Percentiles rank a stretch among this genome's conserved stretches.
Evolutionary conservation across 371 early-diverging fungal genomes (phyloP).

Genomic region (Rhizopus stolonifer): DNA sequence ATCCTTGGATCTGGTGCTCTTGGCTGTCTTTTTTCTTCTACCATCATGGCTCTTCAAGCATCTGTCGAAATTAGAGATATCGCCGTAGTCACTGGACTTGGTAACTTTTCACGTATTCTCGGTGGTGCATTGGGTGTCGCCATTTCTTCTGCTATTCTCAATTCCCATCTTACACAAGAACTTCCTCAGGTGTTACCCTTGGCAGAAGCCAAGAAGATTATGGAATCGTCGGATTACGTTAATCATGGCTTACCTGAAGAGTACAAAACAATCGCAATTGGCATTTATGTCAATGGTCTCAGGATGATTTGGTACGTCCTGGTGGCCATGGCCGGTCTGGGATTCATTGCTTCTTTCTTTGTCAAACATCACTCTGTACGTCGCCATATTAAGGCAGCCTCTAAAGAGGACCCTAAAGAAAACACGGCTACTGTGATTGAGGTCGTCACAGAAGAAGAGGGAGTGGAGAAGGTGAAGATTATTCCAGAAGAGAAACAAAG

Average conservation of each 20-base stretch:
- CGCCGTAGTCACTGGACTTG: slow-evolving; percentile 46
- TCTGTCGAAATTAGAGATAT: slow-evolving; percentile 42
- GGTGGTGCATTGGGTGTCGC: slow-evolving; percentile 54
- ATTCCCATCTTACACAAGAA: slow-evolving; percentile 29
- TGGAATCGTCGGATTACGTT: slow-evolving; percentile 36
- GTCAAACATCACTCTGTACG: slow-evolving; percentile 19
- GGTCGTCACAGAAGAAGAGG: too few relatives aligned
- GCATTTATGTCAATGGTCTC: slow-evolving; percentile 29
- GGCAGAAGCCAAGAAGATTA: slow-evolving; percentile 21
- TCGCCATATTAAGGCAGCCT: slow-evolving; percentile 1
- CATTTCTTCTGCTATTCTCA: slow-evolving; percentile 39
- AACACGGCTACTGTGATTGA: too few relatives aligned
- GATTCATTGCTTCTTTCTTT: slow-evolving; percentile 21
- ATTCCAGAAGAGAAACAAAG: too few relatives aligned
- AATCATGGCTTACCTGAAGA: slow-evolving; percentile 37
- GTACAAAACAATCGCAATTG: slow-evolving; percentile 22
- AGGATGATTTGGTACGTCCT: slow-evolving; percentile 42
- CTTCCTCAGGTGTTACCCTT: slow-evolving; percentile 28
- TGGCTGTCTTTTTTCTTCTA: slow-evolving; percentile 37
- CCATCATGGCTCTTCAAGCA: slow-evolving; percentile 49
- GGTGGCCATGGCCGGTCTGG: slow-evolving; percentile 34
- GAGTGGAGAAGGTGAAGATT: too few relatives aligned
- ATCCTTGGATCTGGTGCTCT: slow-evolving; percentile 22
- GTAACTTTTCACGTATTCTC: slow-evolving; percentile 45
- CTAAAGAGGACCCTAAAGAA: too few relatives aligned